Evolutionary conservation across 108 stramenopile genomes (phyloP).

Genomic region (Hondaea fermentalgiana): DNA sequence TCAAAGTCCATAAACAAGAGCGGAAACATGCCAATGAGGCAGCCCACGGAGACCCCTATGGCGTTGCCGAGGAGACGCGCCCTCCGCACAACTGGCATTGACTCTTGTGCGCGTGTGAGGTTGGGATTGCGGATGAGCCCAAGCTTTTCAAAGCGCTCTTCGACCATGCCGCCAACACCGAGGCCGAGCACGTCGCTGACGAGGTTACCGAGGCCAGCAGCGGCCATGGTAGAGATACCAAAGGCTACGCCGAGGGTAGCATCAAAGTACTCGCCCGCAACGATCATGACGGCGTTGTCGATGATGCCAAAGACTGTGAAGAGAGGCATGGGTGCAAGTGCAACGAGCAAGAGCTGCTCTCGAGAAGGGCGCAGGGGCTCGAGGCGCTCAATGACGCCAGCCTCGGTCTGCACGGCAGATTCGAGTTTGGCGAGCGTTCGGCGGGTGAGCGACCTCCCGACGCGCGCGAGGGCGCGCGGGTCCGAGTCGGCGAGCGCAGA

Average conservation of each 20-base stretch:
- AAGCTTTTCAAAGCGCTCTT: conserved; percentile 46
- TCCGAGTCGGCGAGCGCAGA: background rate
- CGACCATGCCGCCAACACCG: conserved; percentile 64
- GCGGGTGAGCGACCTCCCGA: background rate
- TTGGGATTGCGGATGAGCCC: conserved; percentile 53
- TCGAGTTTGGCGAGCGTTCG: background rate
- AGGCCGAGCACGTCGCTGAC: conserved; percentile 72
- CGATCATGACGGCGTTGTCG: conserved; percentile 63
- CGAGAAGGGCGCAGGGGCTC: background rate
- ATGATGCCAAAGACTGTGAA: conserved; percentile 6
- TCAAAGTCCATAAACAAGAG: conserved; percentile 76
- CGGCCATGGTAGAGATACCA: conserved; percentile 87
- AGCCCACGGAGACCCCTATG: conserved; percentile 78
- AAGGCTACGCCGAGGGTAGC: conserved; percentile 69
- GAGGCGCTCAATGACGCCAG: background rate
- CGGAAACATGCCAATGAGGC: conserved; percentile 89
- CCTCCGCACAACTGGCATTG: conserved; percentile 55
- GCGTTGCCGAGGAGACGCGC: conserved; percentile 67
- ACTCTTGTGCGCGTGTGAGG: conserved; percentile 66
- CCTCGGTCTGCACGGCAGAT: background rate
- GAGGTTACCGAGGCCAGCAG: conserved; percentile 83
- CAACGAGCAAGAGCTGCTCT: background rate
- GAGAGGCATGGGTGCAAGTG: conserved; percentile 2
- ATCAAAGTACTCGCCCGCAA: conserved; percentile 91
- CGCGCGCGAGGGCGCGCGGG: background rate